Evolutionary conservation across 257 asterid species (phyloP).

Genomic region (Primulina huaijiensis): DNA sequence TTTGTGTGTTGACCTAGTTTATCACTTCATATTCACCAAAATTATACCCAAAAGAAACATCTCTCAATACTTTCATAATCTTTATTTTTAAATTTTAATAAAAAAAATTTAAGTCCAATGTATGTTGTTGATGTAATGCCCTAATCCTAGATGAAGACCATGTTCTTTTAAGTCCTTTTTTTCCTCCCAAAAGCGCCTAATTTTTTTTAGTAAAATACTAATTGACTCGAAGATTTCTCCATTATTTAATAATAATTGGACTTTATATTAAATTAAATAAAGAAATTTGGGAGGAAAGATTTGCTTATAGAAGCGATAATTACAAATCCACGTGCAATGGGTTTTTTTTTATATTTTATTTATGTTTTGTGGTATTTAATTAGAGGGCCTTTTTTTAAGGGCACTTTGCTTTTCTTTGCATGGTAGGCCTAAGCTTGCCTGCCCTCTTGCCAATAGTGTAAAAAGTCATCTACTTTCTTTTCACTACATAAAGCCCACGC

Average conservation of each 20-base stretch:
- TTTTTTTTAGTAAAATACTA: background rate
- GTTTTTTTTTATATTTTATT: background rate
- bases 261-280: too few species aligned
- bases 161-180: background rate
- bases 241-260: background rate
- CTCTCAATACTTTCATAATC: too few species aligned
- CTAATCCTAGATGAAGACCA: background rate
- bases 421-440: conserved; percentile 15
- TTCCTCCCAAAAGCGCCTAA: background rate
- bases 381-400: background rate
- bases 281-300: background rate
- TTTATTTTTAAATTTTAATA: too few species aligned
- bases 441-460: conserved; percentile 5
- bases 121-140: background rate
- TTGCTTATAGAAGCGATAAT: background rate
- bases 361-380: background rate
- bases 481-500: conserved; percentile 35
- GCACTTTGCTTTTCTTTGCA: background rate
- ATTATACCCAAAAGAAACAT: background rate
- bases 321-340: background rate
- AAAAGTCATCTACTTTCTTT: background rate
- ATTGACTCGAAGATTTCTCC: background rate
- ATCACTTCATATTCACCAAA: background rate
- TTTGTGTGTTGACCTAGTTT: too few species aligned
- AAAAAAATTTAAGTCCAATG: background rate